Conservation (phyloP, 139 green algal species). For the Chlorella ohadii region DNA sequence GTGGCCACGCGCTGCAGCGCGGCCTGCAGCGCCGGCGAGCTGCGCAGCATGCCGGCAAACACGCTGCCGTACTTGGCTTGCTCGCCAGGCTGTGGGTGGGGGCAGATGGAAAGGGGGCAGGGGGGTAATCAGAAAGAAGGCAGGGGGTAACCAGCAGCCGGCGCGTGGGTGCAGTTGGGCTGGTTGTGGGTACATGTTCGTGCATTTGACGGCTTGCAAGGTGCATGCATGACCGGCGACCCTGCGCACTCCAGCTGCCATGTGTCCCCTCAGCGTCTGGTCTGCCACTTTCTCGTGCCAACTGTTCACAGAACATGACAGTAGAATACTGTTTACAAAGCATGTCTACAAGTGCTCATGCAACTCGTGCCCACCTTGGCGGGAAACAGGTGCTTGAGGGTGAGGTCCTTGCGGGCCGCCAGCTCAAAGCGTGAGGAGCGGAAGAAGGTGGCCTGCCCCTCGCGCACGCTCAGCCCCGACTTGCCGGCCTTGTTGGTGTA, state of each 20-base stretch:
- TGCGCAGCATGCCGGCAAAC: conserved; percentile 75
- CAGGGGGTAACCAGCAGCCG: no score
- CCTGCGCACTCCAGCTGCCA: no score
- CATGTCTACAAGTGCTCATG: no score
- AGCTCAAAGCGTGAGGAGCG: conserved; percentile 47
- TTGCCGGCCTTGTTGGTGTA: conserved; percentile 86
- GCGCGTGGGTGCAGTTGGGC: no score
- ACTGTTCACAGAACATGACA: no score
- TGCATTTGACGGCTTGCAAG: no score
- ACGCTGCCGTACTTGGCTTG: conserved; percentile 30
- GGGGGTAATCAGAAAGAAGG: no score
- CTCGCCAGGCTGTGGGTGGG: not conserved
- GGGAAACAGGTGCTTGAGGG: conserved; percentile 40
- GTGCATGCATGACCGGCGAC: no score
- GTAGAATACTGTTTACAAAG: no score
- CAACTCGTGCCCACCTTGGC: not conserved
- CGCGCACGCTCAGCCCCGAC: conserved; percentile 51
- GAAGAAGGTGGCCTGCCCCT: conserved; percentile 79
- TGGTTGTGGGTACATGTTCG: no score
- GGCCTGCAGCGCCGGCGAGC: conserved; percentile 63
- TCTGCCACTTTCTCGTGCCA: no score
- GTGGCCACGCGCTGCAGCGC: conserved; percentile 84
- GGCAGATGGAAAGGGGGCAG: not conserved
- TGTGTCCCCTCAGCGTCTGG: no score
- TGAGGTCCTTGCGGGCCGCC: conserved; percentile 24